Conservation (phyloP, 352 stramenopile species). For the Lagenidium sp. region DNA sequence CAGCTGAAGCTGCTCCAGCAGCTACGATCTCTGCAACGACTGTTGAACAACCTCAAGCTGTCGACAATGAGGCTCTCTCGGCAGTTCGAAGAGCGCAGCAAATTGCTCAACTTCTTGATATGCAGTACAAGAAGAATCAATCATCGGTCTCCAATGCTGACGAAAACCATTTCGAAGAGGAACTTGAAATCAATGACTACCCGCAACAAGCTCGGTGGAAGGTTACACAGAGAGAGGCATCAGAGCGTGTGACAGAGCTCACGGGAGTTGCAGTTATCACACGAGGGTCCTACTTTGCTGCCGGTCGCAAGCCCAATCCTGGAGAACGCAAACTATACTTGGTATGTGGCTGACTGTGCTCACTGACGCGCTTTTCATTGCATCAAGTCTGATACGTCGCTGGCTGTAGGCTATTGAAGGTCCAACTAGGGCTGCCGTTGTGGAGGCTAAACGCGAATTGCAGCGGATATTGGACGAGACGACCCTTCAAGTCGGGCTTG, state of each 20-base stretch:
- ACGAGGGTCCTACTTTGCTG: constrained; percentile 82
- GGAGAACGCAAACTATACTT: constrained; percentile 87
- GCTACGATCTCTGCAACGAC: constrained; percentile 1
- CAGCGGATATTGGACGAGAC: constrained; percentile 87
- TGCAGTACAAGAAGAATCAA: constrained; percentile 60
- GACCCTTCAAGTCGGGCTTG: constrained; percentile 80
- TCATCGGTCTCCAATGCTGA: constrained; percentile 17
- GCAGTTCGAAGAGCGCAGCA: constrained; percentile 79
- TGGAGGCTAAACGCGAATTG: constrained; percentile 71
- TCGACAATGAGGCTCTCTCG: constrained; percentile 54
- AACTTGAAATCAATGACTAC: constrained; percentile 95
- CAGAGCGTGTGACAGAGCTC: constrained; percentile 80
- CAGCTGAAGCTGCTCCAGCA: constrained; percentile 11
- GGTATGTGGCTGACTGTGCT: constrained; percentile 22
- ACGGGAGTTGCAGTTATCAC: constrained; percentile 84
- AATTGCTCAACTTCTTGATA: constrained; percentile 77
- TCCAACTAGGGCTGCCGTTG: constrained; percentile 52
- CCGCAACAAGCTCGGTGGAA: constrained; percentile 86
- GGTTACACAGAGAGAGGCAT: constrained; percentile 83
- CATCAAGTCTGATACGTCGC: not conserved
- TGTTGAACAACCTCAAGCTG: not conserved
- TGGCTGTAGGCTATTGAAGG: constrained; percentile 67
- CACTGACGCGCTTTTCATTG: not conserved
- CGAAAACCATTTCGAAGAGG: constrained; percentile 76
- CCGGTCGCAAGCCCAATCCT: constrained; percentile 74